Evolutionary conservation across 257 asterid species (phyloP).

Genomic region (Lantana camara): DNA sequence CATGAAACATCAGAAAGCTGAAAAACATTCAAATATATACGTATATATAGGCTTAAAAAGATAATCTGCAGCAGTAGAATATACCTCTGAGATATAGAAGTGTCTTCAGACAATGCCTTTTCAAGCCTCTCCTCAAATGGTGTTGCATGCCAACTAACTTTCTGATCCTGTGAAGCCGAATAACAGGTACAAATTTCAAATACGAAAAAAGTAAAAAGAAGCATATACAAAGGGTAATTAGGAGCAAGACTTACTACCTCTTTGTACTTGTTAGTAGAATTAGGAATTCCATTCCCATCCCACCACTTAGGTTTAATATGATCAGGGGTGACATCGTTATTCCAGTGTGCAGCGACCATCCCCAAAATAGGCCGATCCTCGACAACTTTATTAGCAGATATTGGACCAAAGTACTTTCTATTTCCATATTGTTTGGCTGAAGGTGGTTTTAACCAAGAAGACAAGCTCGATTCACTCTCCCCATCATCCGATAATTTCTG

Average conservation of each 20-base stretch:
- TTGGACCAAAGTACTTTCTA: conserved; percentile 29
- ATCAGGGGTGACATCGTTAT: conserved; percentile 53
- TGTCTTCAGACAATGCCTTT: conserved; percentile 88
- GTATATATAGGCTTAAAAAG: neutral
- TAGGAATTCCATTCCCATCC: conserved; percentile 96
- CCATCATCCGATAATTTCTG: conserved; percentile 48
- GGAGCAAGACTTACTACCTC: conserved; percentile 64
- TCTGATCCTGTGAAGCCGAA: conserved; percentile 60
- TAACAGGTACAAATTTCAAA: conserved; percentile 1
- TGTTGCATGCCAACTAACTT: conserved; percentile 95
- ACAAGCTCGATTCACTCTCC: conserved; percentile 51
- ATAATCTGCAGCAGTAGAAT: conserved; percentile 12
- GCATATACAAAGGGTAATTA: neutral
- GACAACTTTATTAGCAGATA: conserved; percentile 37
- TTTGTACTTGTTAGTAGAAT: conserved; percentile 91
- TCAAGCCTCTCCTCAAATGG: conserved; percentile 97
- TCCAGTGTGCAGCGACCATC: conserved; percentile 93
- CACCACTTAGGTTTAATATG: conserved; percentile 72
- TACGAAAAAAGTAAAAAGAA: neutral
- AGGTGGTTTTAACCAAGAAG: conserved; percentile 65
- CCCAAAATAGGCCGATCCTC: conserved; percentile 91
- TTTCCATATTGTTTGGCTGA: conserved; percentile 35
- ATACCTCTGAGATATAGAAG: conserved; percentile 67
- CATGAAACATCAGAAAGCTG: conserved; percentile 3
- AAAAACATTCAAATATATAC: neutral